These are phyloP conservation scores for Kokia cookei DNA, from an alignment of 441 rosid species.

Conservation along the genomic window DNA sequence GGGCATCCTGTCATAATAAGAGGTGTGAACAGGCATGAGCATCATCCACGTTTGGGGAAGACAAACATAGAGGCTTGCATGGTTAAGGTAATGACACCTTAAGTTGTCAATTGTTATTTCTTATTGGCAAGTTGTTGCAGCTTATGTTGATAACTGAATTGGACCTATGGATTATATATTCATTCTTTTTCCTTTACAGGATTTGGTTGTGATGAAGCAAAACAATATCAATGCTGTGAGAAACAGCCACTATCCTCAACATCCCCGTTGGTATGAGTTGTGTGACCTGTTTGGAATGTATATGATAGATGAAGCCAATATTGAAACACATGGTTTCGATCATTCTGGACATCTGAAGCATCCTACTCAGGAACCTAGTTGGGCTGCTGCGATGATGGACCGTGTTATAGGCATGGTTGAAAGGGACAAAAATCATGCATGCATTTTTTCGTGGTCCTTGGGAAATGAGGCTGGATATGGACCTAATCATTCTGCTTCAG, in stretches of 20 bases:
- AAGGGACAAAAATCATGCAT: constrained; percentile 93
- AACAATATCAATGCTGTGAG: constrained; percentile 92
- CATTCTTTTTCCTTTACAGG: constrained; percentile 41
- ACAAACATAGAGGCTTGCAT: constrained; percentile 94
- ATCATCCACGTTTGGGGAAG: constrained; percentile 98
- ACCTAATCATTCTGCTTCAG: constrained; percentile 96
- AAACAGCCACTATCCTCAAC: constrained; percentile 99
- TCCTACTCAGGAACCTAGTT: constrained; percentile 78
- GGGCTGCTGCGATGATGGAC: constrained; percentile 96
- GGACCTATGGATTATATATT: not conserved
- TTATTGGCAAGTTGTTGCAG: not conserved
- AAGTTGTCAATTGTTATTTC: constrained; percentile 4
- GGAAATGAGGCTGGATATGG: constrained; percentile 97
- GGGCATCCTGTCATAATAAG: constrained; percentile 81
- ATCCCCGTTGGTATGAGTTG: constrained; percentile 96
- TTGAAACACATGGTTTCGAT: constrained; percentile 96
- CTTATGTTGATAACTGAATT: constrained; percentile 4
- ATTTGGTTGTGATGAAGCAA: constrained; percentile 91
- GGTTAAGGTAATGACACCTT: constrained; percentile 66
- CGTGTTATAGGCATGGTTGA: constrained; percentile 98
- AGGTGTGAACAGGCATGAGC: constrained; percentile 99
- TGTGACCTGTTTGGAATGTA: constrained; percentile 96
- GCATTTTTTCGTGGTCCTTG: constrained; percentile 90
- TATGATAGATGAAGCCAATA: constrained; percentile 99
- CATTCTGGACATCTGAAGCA: constrained; percentile 74